These are phyloP conservation scores for Spinellus fusiger DNA, from an alignment of 192 early-diverging fungal species.

Conservation along the genomic window DNA sequence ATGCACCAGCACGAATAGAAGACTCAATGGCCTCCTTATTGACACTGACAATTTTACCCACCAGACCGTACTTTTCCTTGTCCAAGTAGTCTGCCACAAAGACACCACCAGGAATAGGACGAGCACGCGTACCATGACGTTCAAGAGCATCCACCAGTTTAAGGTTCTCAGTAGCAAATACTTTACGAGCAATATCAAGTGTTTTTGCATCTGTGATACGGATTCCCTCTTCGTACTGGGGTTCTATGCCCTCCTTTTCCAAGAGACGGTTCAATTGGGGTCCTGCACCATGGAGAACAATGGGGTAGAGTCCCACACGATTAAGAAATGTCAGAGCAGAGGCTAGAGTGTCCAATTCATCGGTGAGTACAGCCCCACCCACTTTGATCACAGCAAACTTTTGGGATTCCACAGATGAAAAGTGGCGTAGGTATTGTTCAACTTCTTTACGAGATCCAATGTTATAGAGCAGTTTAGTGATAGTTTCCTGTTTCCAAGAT, in stretches of 20 bases:
- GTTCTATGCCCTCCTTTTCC: slow-evolving; percentile 88
- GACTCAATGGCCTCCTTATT: slow-evolving; percentile 93
- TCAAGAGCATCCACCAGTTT: slow-evolving; percentile 97
- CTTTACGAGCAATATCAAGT: slow-evolving; percentile 87
- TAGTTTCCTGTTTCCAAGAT: slow-evolving; percentile 59
- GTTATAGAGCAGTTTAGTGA: slow-evolving; percentile 89
- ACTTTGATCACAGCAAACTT: slow-evolving; percentile 99
- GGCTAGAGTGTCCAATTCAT: slow-evolving; percentile 91
- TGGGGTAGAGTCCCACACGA: slow-evolving; percentile 96
- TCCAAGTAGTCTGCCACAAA: slow-evolving; percentile 96
- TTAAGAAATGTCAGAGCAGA: slow-evolving; percentile 95
- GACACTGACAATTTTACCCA: slow-evolving; percentile 86
- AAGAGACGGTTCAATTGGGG: slow-evolving; percentile 92
- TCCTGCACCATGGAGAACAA: slow-evolving; percentile 96
- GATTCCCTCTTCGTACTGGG: slow-evolving; percentile 96
- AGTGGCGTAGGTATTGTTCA: slow-evolving; percentile 95
- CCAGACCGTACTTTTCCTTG: slow-evolving; percentile 89
- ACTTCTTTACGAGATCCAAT: slow-evolving; percentile 99
- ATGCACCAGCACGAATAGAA: slow-evolving; percentile 86
- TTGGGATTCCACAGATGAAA: slow-evolving; percentile 96
- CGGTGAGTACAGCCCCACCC: slow-evolving; percentile 90
- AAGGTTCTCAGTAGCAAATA: slow-evolving; percentile 93
- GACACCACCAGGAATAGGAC: slow-evolving; percentile 95
- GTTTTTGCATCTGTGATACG: slow-evolving; percentile 94
- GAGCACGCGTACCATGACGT: slow-evolving; percentile 85